phyloP scores from a whole-genome alignment of 2,329 filamentous ascomycete genomes.

The Colletotrichum gigasporum region DNA sequence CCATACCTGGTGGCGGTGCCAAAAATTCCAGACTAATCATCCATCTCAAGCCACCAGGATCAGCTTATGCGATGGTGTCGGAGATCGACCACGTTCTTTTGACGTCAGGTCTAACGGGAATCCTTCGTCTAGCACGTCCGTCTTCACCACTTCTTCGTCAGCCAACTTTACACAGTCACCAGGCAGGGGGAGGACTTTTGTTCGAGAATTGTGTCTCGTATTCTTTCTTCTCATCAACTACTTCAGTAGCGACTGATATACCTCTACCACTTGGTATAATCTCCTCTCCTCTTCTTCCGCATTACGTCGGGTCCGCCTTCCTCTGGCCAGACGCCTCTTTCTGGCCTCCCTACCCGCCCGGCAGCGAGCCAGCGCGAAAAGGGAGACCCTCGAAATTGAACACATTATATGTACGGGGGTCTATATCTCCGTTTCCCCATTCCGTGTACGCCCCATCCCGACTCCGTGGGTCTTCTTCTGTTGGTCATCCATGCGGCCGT shows the following conservation, averaged over 20 bases:
- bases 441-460: conserved; percentile 12
- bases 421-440: conserved; percentile 22
- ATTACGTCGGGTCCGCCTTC: conserved; percentile 24
- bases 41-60: not conserved
- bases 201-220: conserved; percentile 11
- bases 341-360: not conserved
- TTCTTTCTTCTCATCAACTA: conserved; percentile 31
- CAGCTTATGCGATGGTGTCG: not conserved
- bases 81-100: not conserved
- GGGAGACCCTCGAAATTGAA: conserved; percentile 11
- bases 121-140: too few species aligned
- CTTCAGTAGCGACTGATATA: conserved; percentile 35
- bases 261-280: conserved; percentile 31
- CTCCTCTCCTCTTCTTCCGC: conserved; percentile 8
- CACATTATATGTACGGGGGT: conserved; percentile 31
- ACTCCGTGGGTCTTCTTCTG: conserved; percentile 22
- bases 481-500: conserved; percentile 27
- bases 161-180: too few species aligned
- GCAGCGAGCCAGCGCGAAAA: not conserved
- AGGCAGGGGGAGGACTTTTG: too few species aligned
- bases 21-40: too few species aligned
- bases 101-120: too few species aligned
- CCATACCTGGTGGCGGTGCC: too few species aligned
- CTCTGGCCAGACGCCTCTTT: conserved; percentile 13
- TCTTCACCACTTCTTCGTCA: too few species aligned